Evolutionary conservation across 306 rosid genomes (phyloP), one percentile per base, ranked within the genome.

Genomic region (Fagus sylvatica): DNA sequence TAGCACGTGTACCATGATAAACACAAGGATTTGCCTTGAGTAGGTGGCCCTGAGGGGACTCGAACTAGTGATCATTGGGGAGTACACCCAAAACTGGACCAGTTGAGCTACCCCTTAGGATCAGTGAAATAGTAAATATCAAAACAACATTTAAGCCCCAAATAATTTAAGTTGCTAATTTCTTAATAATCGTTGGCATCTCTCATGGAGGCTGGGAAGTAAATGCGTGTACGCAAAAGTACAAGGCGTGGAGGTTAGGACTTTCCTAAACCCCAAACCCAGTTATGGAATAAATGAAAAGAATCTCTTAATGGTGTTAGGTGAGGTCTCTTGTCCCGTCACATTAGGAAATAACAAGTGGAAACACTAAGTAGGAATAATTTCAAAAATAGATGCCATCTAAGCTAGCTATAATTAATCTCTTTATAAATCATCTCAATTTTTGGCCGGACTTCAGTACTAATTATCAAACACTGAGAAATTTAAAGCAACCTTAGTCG

Each of bases 401-500:
- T 8, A 22, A 22, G 65, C 12, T 1, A 10, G 57, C 9, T 46
- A 8, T 46, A 15, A 46, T 46, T 15, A 46, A 12, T 2, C 11
- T 46, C 11, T 15, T 46, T 46, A 46, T 22, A 22, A 22, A 22
- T 22, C 28, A 22, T 28, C 16, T 3, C 11, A 10, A 57, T 3
- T 11, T 19, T 28, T 30, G 15, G 37, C 33, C 37, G 7, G 22
- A 1, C 4, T 4, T 57, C 16, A 57, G 51, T 46, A 3, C 7
- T 54, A 17, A n/a, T 59, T 62, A 59, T 82, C 78, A 55, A 40
- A 42, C 61, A 59, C 33, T 33, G 30, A 49, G 48, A 74, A 61
- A 61, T 73, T 71, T 39, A 30, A 49, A 40, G 62, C 75, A 71
- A 72, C 74, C 65, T 61, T 69, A 53, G 73, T 76, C 54, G 8